Conservation (phyloP, 257 asterid species). For the Sherardia arvensis region DNA sequence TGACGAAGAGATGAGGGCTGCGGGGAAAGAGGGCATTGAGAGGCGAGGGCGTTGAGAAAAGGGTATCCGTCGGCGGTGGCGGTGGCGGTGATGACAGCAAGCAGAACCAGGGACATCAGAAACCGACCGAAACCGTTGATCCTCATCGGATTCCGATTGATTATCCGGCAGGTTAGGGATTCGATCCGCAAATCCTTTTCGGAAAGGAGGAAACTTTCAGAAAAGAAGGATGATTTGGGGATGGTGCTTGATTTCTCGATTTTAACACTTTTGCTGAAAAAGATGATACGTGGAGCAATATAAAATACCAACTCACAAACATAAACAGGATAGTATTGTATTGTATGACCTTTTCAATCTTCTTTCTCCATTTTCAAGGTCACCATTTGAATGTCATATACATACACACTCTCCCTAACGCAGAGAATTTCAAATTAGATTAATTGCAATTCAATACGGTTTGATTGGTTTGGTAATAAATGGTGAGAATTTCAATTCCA, state of each 20-base stretch:
- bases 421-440: too few species aligned
- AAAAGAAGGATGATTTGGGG: background rate
- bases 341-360: background rate
- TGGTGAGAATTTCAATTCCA: too few species aligned
- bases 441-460: too few species aligned
- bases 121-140: background rate
- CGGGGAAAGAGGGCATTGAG: slow-evolving; percentile 22
- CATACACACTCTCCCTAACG: background rate
- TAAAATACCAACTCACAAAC: background rate
- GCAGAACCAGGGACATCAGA: background rate
- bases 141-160: background rate
- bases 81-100: background rate
- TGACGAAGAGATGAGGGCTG: slow-evolving; percentile 3
- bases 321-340: background rate
- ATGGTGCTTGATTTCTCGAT: background rate
- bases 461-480: too few species aligned
- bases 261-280: background rate
- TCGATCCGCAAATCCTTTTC: background rate
- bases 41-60: background rate
- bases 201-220: background rate
- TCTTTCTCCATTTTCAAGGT: too few species aligned
- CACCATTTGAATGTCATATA: background rate
- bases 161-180: background rate
- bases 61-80: background rate
- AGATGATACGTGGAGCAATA: background rate